Evolutionary conservation across 2,329 filamentous ascomycete species (phyloP).

Genomic region (Penicillium oxalicum): DNA sequence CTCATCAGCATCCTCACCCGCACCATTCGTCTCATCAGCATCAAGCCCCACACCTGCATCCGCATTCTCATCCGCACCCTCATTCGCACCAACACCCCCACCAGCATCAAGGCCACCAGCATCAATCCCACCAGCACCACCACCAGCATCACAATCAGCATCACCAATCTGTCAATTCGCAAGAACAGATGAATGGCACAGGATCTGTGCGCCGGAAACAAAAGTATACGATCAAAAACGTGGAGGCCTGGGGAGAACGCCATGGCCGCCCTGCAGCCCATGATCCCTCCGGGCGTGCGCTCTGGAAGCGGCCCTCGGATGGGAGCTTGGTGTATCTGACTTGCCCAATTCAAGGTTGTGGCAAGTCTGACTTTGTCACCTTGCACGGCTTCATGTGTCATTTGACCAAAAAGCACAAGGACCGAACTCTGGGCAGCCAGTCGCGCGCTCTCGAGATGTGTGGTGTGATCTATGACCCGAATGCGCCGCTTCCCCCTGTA

Average conservation of each 20-base stretch:
- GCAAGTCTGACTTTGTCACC: constrained; percentile 37
- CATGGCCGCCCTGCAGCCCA: constrained; percentile 38
- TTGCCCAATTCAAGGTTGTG: constrained; percentile 34
- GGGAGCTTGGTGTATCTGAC: constrained; percentile 35
- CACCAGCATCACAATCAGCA: constrained; percentile 7
- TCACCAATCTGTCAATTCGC: constrained; percentile 17
- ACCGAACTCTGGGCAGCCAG: constrained; percentile 36
- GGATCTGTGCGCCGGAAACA: constrained; percentile 34
- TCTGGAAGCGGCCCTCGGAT: constrained; percentile 39
- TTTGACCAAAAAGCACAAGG: constrained; percentile 39
- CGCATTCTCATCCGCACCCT: constrained; percentile 14
- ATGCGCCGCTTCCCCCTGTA: constrained; percentile 32
- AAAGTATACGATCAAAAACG: constrained; percentile 40
- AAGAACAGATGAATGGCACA: constrained; percentile 22
- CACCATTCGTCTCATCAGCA: constrained; percentile 15
- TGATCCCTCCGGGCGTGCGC: constrained; percentile 33
- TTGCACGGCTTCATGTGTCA: constrained; percentile 41
- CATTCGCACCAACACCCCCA: constrained; percentile 3
- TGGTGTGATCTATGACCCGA: constrained; percentile 35
- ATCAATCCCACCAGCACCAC: neutral
- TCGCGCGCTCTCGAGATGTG: constrained; percentile 37
- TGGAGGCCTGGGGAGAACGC: constrained; percentile 38
- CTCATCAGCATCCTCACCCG: neutral
- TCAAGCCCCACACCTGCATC: constrained; percentile 17
- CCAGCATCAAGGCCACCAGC: neutral